A percentile compares a stretch with the other conserved stretches of the same genome.
Evolutionary conservation across 2,329 filamentous ascomycete species (phyloP).

Genomic region (Neocucurbitaria cava): DNA sequence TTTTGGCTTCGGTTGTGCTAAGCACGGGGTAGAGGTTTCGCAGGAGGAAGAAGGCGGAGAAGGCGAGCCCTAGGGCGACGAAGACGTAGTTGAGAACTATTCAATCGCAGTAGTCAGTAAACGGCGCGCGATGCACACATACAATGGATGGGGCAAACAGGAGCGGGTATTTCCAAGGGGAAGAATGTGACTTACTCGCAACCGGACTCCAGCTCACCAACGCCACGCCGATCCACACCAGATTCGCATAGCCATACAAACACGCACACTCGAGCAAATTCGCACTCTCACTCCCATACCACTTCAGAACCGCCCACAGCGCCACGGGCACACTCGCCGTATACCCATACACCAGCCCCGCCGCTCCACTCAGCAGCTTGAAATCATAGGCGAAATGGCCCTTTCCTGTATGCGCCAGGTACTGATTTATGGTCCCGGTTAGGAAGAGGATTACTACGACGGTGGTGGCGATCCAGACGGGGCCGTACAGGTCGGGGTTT

Average conservation of each 20-base stretch:
- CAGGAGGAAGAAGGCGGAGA: conserved; percentile 49
- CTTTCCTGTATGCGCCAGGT: conserved; percentile 72
- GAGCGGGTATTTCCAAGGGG: too few species aligned
- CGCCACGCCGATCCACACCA: conserved; percentile 96
- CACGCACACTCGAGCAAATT: conserved; percentile 96
- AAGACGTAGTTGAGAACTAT: conserved; percentile 88
- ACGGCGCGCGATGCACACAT: too few species aligned
- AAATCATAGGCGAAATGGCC: conserved; percentile 91
- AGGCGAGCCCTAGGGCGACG: conserved; percentile 68
- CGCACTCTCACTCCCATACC: conserved; percentile 93
- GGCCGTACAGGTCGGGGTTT: conserved; percentile 95
- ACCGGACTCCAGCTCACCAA: conserved; percentile 89
- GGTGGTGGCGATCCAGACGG: conserved; percentile 98
- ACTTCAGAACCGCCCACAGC: conserved; percentile 87
- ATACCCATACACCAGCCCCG: conserved; percentile 94
- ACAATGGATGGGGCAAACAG: too few species aligned
- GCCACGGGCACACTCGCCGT: conserved; percentile 80
- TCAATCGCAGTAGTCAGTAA: neutral
- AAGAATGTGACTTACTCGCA: conserved; percentile 56
- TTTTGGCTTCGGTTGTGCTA: conserved; percentile 89
- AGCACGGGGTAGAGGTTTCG: conserved; percentile 72
- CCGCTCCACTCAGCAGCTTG: conserved; percentile 83
- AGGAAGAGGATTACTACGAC: conserved; percentile 95
- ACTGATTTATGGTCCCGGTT: conserved; percentile 93
- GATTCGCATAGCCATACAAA: conserved; percentile 93